Base-by-base conservation (phyloP, 1,139 yeast genomes). In the Scheffersomyces segobiensis region DNA sequence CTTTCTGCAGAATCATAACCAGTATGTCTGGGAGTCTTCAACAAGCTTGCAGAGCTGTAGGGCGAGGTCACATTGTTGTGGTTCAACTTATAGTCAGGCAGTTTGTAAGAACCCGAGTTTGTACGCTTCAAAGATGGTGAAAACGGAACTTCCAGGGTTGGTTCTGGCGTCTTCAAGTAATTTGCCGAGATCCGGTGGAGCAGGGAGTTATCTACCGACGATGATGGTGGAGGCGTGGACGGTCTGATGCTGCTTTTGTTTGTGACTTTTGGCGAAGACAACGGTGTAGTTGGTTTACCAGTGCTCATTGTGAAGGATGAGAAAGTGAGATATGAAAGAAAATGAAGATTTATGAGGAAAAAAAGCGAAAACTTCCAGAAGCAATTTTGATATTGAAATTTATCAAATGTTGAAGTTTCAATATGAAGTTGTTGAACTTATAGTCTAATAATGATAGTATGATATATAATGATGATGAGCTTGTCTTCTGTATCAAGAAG, bases 121-220 rank as follows among this genome's bases (percentile, higher is more conserved):
- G 73, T 67, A 21, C 83, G 62, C 59, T 80, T 80, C 59, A 75
- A 65, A 3, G 80, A 73, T 3, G 84, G 84, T 4, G 81, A 75
- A 58, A 75, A 74, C 52, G 82, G 82, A 46, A 79, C 66, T 17
- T 56, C 57, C 20, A 42, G 47, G 24, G 19, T 50, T 55, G 68
- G 72, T 59, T 77, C 81, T 1, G 81, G 81, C 5, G 81, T 77
- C 53, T 69, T 68, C 51, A 77, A 62, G 56, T 70, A 71, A 26
- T 62, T 57, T 5, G 70, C 68, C 18, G 72, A 67, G 12, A 70
- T 61, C 26, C 78, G 59, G 52, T 68, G 65, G 60, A 53, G 63
- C 46, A 63, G 64, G 24, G 68, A 60, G 53, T 63, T 12, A 42
- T 24, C 56, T 54, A 6, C 59, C 53, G 39, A 53, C 8, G 62